phyloP scores from a whole-genome alignment of 139 green algal genomes.

The Nannochloris sp. region DNA sequence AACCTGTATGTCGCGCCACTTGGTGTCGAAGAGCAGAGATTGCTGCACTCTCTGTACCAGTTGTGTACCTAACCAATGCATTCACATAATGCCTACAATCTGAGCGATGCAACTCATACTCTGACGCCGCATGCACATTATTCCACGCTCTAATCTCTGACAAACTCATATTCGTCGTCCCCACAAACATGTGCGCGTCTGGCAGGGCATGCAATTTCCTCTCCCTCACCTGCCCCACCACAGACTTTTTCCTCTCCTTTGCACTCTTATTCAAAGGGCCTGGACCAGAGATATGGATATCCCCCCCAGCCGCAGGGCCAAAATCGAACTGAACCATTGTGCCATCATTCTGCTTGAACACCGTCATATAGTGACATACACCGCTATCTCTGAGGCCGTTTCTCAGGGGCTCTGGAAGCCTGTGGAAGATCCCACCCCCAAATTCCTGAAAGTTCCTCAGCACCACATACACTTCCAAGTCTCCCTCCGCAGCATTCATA shows the following conservation, averaged over 20 bases:
- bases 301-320: constrained; percentile 42
- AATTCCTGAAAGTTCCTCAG: constrained; percentile 46
- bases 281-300: constrained; percentile 32
- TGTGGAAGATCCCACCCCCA: constrained; percentile 38
- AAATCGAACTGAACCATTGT: constrained; percentile 57
- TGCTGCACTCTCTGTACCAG: constrained; percentile 35
- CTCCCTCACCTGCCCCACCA: constrained; percentile 33
- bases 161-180: constrained; percentile 38
- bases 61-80: constrained; percentile 49
- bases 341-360: constrained; percentile 45
- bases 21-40: constrained; percentile 6
- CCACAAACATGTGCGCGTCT: constrained; percentile 42
- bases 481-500: neutral
- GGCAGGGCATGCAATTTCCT: constrained; percentile 36
- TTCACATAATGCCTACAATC: constrained; percentile 64
- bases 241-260: neutral
- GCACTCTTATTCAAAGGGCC: constrained; percentile 17
- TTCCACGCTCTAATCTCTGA: constrained; percentile 49
- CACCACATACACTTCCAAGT: constrained; percentile 52
- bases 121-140: constrained; percentile 16
- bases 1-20: neutral
- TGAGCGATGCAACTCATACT: constrained; percentile 48
- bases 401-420: constrained; percentile 26
- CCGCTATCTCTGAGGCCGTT: constrained; percentile 37
- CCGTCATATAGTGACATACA: constrained; percentile 59